These are phyloP conservation scores for Aspergillus quadricinctus DNA, from an alignment of 2,329 filamentous ascomycete genomes.

Conservation along the genomic window DNA sequence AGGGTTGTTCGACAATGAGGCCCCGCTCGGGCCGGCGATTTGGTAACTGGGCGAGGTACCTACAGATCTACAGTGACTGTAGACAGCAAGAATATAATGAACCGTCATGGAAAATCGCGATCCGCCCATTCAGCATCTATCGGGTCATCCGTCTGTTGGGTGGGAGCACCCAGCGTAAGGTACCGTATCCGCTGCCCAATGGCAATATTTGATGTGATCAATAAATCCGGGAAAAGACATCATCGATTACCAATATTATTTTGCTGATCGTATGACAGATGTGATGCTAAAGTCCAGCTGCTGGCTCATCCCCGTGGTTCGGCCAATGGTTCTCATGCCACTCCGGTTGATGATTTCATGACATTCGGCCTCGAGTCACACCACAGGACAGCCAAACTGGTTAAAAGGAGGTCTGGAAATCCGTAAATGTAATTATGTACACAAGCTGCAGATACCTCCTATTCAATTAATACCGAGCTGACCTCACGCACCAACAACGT, in stretches of 20 bases:
- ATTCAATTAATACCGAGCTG: background rate
- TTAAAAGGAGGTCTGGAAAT: background rate
- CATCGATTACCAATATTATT: background rate
- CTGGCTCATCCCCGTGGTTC: background rate
- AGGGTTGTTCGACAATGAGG: slow-evolving; percentile 11
- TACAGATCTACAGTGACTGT: background rate
- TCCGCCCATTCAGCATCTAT: background rate
- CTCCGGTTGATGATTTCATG: background rate
- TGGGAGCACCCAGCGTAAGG: background rate
- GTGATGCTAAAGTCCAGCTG: background rate
- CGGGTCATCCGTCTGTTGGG: background rate
- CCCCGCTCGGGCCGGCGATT: background rate
- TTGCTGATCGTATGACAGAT: background rate
- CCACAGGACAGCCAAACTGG: background rate
- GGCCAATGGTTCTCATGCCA: background rate
- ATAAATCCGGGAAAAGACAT: background rate
- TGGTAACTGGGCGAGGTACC: background rate
- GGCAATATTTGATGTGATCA: background rate
- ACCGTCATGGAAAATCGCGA: background rate
- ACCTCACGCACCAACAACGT: background rate
- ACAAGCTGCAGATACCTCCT: background rate
- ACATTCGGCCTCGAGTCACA: background rate
- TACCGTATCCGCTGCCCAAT: background rate
- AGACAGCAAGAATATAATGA: background rate
- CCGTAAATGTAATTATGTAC: background rate